A percentile compares a stretch with the other conserved stretches of the same genome.
These are phyloP conservation scores for Adenanthera pavonina DNA, from an alignment of 306 rosid genomes.

Conservation along the genomic window DNA sequence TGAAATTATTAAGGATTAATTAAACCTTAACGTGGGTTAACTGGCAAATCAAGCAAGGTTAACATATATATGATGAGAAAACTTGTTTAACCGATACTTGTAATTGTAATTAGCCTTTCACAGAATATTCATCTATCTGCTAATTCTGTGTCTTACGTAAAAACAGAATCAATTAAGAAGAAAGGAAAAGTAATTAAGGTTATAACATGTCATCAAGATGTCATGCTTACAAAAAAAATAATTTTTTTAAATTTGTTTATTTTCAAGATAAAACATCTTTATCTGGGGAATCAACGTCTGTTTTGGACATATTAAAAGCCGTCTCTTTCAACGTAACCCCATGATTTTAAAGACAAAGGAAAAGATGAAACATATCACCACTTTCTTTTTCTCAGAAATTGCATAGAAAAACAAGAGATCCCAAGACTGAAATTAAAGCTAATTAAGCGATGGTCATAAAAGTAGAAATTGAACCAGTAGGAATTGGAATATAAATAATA, in stretches of 20 bases:
- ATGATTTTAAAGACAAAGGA: conserved; percentile 56
- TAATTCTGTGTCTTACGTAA: background rate
- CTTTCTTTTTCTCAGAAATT: conserved; percentile 35
- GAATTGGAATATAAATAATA: conserved; percentile 31
- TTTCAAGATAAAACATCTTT: conserved; percentile 40
- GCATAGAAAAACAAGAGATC: conserved; percentile 30
- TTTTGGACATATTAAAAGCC: conserved; percentile 50
- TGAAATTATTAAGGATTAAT: background rate
- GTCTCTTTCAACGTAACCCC: conserved; percentile 65
- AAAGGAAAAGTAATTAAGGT: background rate
- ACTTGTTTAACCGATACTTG: too few relatives aligned
- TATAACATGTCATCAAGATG: conserved; percentile 49
- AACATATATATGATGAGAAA: too few relatives aligned
- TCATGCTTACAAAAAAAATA: conserved; percentile 50
- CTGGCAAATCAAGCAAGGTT: background rate
- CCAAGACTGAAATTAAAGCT: conserved; percentile 39
- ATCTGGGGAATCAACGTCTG: conserved; percentile 47
- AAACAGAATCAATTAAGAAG: background rate
- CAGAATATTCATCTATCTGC: background rate
- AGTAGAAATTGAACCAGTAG: conserved; percentile 43
- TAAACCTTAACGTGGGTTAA: background rate
- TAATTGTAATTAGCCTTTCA: background rate
- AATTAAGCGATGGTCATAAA: conserved; percentile 53
- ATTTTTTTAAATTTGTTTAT: background rate
- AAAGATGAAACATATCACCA: conserved; percentile 35